Evolutionary conservation across 2,329 filamentous ascomycete genomes (phyloP), one percentile per base, ranked within the genome.

Genomic region (Hypoxylon sp.): DNA sequence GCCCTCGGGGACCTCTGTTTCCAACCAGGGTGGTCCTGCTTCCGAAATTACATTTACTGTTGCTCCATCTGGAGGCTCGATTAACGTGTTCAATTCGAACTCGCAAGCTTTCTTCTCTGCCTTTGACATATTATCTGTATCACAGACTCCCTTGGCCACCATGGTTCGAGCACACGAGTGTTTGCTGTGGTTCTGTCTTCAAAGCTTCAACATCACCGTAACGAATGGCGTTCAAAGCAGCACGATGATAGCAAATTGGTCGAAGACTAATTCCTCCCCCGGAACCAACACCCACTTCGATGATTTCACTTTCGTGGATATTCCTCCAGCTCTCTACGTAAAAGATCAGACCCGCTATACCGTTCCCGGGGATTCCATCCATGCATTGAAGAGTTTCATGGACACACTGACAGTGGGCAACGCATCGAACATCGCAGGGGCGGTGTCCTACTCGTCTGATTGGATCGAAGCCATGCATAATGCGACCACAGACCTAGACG

Each of bases 401-500:
- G 67, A 75, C 9, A 65, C 66, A 2, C 58, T 79, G 26, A 75
- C 75, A 4, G 58, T 65, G 26, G 78, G 78, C 11, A 77, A 73
- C 16, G 77, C 74, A 48, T 72, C 74, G 32, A 71, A 70, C n/a
- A 65, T 72, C 12, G 70, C 70, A 9, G 73, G 69, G 14, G 61
- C 64, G 0, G 56, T 77, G 38, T 72, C 73, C 49, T 78, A 78
- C 58, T 77, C 78, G 6, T 79, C 77, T 2, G 78, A 80, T 62
- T 79, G 77, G 78, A 68, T 74, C 50, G 75, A 79, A 56, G 78
- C 77, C 4, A 76, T 80, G 66, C 78, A 76, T 62, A 75, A 76
- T 49, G 74, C 77, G 3, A 72, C 74, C 11, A 48, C 69, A 8
- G 71, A 77, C 50, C 70, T 79, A 16, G 46, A 70, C 4, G 52